Evolutionary conservation across 2,329 filamentous ascomycete species (phyloP), one percentile per base, ranked within the genome.

Genomic region (Penicillium expansum): DNA sequence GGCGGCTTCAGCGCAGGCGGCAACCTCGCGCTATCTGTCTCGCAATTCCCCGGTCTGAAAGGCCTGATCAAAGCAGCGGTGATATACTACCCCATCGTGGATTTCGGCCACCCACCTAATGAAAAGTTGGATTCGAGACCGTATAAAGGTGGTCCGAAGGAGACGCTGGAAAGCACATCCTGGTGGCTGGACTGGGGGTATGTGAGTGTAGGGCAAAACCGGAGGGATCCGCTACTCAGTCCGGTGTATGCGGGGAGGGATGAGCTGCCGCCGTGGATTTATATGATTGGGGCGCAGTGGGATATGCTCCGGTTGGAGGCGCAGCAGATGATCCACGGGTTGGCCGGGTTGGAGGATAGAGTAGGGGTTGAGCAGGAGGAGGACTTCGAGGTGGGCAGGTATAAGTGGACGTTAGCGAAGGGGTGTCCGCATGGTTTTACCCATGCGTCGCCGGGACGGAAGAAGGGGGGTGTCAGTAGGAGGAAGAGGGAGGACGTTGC

Each of bases 1-100:
- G 75, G 70, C 1, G 82, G 82, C 10, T 83, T 80, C 68, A 80
- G 78, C 33, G 81, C 81, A 0, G 82, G 82, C 27, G 82, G 76
- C 2, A 83, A 81, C 62, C 70, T 84, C 1, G 63, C 76, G 0
- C 68, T 83, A 0, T 67, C 72, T 7, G 75, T 74, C 0, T 64
- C 73, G 14, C 79, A 81, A 61, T 62, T 78, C 10, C 71, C 73
- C 0, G 65, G 60, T 14, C 60, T 82, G 33, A 65, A 67, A 32
- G 66, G 64, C 3, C 64, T 62, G 11, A 56, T 77, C 13, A 62
- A 66, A 5, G 80, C 76, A 0, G 71, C 76, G 0, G 64, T 81
- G 8, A 69, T 77, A 3, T 69, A 80, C 42, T 83, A 80, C 58
- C 77, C 80, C 1, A 67, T 76, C 2, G 67, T 77, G 6, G 79